Base-by-base conservation (phyloP, 768 basidiomycete species). In the Zangia roseola region DNA sequence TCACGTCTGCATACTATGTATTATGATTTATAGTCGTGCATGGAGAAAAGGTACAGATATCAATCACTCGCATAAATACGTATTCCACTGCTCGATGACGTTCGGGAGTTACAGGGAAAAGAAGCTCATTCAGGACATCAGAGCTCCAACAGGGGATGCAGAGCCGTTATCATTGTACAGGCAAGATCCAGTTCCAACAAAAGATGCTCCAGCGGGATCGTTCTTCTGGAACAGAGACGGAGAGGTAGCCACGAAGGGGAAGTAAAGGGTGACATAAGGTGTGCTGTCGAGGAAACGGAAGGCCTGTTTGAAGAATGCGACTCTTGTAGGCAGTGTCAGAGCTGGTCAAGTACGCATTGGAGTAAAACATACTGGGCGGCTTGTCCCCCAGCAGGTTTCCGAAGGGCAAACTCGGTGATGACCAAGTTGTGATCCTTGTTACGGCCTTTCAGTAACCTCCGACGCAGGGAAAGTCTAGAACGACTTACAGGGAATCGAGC, bases 241-340 rank as follows among this genome's bases (percentile, higher is more conserved):
- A 16, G 68, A 51, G 3, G 61, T 65, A 2, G 71, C 69, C 20
- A 72, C 28, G 53, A 71, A 71, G 30, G 69, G 69, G 59, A 72
- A 71, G 52, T 71, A 71, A 40, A 72, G 59, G 9, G 55, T 20
- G 8, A 71, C 63, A 9, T 63, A 71, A n/a, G 60, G 34, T 4
- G 63, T 52, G 2, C 38, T 17, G 21, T 71, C 69, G n/a, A 71
- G 66, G 62, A 72, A 72, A 6, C 57, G 0, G 24, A 71, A 67
- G 4, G 69, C 69, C 17, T 69, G 48, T 39, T 58, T 12, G 57
- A 70, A 71, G 53, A 67, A 71, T 10, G 60, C 10, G 25, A 71
- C 46, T 51, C 70, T 71, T 35, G 28, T 2, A 39, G 10, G 25
- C 7, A 0, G 14, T 10, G 30, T 63, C 41, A 57, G 33, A 24